phyloP scores from a whole-genome alignment of 768 basidiomycete species.

The Lactifluus subvellereus region DNA sequence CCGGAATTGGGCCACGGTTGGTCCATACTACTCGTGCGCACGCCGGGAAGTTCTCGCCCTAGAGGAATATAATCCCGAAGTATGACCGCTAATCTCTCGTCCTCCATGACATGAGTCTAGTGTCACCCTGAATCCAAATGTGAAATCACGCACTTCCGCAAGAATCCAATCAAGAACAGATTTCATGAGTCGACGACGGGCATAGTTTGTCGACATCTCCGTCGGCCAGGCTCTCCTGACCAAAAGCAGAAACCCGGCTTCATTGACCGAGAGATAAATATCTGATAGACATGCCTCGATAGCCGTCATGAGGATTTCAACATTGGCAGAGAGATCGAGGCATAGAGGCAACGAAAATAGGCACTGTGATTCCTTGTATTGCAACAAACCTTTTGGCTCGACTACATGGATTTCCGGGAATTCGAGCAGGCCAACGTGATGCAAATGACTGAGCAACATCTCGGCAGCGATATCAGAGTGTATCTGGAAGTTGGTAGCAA shows the following conservation, averaged over 20 bases:
- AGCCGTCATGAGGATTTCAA: constrained; percentile 64
- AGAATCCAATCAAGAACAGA: constrained; percentile 65
- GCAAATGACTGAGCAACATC: constrained; percentile 52
- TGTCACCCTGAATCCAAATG: not conserved
- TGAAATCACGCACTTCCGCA: constrained; percentile 47
- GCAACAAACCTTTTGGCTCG: constrained; percentile 35
- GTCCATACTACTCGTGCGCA: constrained; percentile 41
- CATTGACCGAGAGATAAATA: constrained; percentile 67
- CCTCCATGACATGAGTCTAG: constrained; percentile 36
- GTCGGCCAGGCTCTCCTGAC: constrained; percentile 68
- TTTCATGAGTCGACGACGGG: constrained; percentile 52
- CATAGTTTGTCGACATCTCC: constrained; percentile 66
- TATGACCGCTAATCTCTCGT: constrained; percentile 58
- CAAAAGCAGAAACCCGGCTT: constrained; percentile 67
- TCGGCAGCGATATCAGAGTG: constrained; percentile 47
- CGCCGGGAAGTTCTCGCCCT: constrained; percentile 55
- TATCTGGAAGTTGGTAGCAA: constrained; percentile 55
- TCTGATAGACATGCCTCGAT: constrained; percentile 68
- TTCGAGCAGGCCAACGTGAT: constrained; percentile 57
- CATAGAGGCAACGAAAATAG: constrained; percentile 65
- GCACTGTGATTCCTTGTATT: constrained; percentile 39
- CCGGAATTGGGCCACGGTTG: constrained; percentile 50
- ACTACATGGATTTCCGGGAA: constrained; percentile 35
- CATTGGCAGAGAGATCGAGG: constrained; percentile 64
- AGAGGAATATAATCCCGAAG: constrained; percentile 63